Conservation (phyloP, 352 stramenopile genomes). For the Phytophthora brassicae region DNA sequence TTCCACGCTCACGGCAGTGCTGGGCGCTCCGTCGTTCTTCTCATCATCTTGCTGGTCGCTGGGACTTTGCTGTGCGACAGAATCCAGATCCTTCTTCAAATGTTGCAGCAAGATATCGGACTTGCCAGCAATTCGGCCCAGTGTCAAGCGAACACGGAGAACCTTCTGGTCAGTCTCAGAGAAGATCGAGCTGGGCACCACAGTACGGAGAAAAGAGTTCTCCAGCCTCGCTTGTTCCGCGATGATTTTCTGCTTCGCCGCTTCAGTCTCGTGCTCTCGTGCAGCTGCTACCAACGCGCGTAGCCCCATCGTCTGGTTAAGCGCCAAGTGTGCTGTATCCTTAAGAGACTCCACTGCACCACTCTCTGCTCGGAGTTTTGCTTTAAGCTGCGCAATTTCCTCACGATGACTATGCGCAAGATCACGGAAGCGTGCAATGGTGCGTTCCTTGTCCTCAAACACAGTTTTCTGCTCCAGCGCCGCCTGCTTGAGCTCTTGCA, state of each 20-base stretch:
- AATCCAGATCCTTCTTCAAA: constrained; percentile 65
- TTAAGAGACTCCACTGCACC: constrained; percentile 76
- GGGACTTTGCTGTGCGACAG: constrained; percentile 29
- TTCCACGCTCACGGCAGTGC: constrained; percentile 38
- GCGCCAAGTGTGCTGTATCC: constrained; percentile 65
- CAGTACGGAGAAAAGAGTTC: constrained; percentile 62
- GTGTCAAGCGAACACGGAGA: constrained; percentile 62
- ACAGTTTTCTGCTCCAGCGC: constrained; percentile 54
- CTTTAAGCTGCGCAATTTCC: constrained; percentile 73
- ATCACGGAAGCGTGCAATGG: constrained; percentile 80
- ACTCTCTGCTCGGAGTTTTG: constrained; percentile 68
- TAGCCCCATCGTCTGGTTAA: constrained; percentile 78
- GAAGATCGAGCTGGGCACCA: constrained; percentile 74
- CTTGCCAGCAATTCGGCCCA: constrained; percentile 70
- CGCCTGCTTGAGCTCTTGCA: constrained; percentile 65
- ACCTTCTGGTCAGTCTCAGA: constrained; percentile 75
- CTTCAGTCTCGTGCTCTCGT: constrained; percentile 67
- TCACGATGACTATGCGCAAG: constrained; percentile 65
- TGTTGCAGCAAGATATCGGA: constrained; percentile 69
- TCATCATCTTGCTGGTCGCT: constrained; percentile 23
- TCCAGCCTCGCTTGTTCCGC: constrained; percentile 67
- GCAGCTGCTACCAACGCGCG: constrained; percentile 58
- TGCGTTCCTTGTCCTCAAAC: constrained; percentile 79
- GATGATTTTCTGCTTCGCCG: constrained; percentile 69
- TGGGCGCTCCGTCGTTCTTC: constrained; percentile 34